Evolutionary conservation across 1,139 yeast species (phyloP).

Genomic region (Pichia norvegensis): DNA sequence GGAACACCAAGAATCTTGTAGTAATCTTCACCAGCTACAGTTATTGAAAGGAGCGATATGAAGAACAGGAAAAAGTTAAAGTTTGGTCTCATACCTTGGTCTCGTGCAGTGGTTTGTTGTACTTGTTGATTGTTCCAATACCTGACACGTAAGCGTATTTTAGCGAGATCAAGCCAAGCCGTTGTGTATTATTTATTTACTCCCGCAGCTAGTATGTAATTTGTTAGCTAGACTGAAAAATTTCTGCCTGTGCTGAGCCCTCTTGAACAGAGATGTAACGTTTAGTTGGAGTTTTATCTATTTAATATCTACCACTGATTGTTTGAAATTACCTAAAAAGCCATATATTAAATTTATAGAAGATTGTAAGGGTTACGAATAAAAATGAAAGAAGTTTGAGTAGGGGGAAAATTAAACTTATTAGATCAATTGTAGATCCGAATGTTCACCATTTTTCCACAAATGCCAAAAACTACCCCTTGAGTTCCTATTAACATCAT

Average conservation of each 20-base stretch:
- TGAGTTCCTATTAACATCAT: conserved; percentile 7
- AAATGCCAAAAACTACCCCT: not conserved
- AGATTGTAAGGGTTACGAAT: too few relatives aligned
- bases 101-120: not conserved
- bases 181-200: too few relatives aligned
- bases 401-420: not conserved
- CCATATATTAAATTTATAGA: not conserved
- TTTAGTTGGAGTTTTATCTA: too few relatives aligned
- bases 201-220: too few relatives aligned
- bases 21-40: conserved; percentile 13
- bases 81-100: not conserved
- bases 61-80: conserved; percentile 1
- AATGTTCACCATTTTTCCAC: conserved; percentile 11
- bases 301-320: too few relatives aligned
- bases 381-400: not conserved
- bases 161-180: not conserved
- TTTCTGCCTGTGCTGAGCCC: not conserved
- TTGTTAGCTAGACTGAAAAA: not conserved
- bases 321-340: not conserved
- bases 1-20: conserved; percentile 54
- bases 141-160: not conserved
- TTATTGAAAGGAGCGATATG: conserved; percentile 7
- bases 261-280: not conserved
- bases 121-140: not conserved
- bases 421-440: not conserved